Conservation (phyloP, 2,329 filamentous ascomycete genomes). For the Curvularia spicifera region DNA sequence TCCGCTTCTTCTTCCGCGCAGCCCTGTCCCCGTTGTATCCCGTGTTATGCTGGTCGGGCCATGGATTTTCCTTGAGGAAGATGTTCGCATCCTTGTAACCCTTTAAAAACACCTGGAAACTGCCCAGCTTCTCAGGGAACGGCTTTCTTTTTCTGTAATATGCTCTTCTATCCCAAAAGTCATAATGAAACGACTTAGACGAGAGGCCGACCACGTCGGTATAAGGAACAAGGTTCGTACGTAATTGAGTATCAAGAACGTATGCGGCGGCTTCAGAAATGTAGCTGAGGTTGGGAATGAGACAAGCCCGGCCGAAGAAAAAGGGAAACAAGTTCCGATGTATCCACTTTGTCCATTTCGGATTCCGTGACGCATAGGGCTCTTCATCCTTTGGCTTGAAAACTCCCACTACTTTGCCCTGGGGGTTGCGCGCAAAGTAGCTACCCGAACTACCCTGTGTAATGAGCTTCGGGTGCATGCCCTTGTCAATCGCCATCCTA, state of each 20-base stretch:
- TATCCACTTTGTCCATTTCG: constrained; percentile 99
- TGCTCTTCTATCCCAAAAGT: constrained; percentile 92
- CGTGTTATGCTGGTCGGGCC: constrained; percentile 82
- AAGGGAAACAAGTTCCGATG: constrained; percentile 97
- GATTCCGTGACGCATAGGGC: constrained; percentile 94
- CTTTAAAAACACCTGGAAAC: constrained; percentile 96
- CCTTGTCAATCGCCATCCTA: constrained; percentile 85
- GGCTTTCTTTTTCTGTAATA: constrained; percentile 87
- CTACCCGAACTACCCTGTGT: constrained; percentile 96
- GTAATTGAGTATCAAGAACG: constrained; percentile 86
- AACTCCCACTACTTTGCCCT: constrained; percentile 94
- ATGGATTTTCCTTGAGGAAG: constrained; percentile 92
- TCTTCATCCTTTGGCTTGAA: constrained; percentile 99
- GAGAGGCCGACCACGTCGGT: constrained; percentile 94
- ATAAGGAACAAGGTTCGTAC: constrained; percentile 92
- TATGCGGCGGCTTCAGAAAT: constrained; percentile 98
- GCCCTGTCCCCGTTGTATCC: constrained; percentile 73
- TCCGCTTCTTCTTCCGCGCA: constrained; percentile 67
- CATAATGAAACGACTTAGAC: constrained; percentile 97
- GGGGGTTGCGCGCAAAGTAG: constrained; percentile 91
- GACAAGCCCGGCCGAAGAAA: constrained; percentile 91
- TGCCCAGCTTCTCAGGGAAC: constrained; percentile 87
- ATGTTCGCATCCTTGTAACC: constrained; percentile 97
- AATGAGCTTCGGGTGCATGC: constrained; percentile 93
- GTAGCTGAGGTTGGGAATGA: constrained; percentile 97